phyloP scores from a whole-genome alignment of 768 basidiomycete species.

The Hemileccinum impolitum region DNA sequence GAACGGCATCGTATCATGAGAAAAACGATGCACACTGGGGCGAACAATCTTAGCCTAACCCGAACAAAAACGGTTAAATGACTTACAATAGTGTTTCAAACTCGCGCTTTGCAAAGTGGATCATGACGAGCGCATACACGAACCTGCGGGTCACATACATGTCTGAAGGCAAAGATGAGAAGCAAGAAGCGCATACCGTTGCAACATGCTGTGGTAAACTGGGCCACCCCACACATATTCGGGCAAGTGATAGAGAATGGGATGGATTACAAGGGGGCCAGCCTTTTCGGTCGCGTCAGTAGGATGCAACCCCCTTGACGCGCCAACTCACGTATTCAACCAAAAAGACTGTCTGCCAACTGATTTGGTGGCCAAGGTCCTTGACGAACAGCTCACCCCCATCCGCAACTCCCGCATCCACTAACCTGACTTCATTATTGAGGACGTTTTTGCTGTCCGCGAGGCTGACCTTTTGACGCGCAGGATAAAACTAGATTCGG shows the following conservation, averaged over 20 bases:
- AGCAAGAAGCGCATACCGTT: conserved; percentile 51
- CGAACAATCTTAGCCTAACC: not conserved
- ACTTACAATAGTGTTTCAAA: conserved; percentile 86
- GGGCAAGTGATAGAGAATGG: conserved; percentile 74
- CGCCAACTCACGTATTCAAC: conserved; percentile 82
- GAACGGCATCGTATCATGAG: conserved; percentile 90
- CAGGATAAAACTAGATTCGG: conserved; percentile 62
- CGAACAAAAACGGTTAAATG: not conserved
- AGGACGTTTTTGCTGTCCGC: conserved; percentile 61
- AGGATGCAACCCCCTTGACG: not conserved
- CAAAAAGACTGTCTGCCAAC: conserved; percentile 86
- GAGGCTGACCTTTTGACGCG: conserved; percentile 71
- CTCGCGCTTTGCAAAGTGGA: conserved; percentile 91
- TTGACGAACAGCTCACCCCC: conserved; percentile 74
- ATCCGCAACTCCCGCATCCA: conserved; percentile 51
- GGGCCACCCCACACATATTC: conserved; percentile 63
- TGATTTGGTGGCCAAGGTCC: conserved; percentile 87
- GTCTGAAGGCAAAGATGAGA: not conserved
- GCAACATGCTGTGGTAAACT: conserved; percentile 72
- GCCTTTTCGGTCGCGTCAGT: conserved; percentile 41
- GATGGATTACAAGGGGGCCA: conserved; percentile 89
- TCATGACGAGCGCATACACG: conserved; percentile 69
- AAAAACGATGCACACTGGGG: conserved; percentile 87
- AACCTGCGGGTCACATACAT: conserved; percentile 40
- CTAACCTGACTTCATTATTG: conserved; percentile 59